These are phyloP conservation scores for Polygonum aviculare DNA, from an alignment of 148 eudicot species.

Conservation along the genomic window DNA sequence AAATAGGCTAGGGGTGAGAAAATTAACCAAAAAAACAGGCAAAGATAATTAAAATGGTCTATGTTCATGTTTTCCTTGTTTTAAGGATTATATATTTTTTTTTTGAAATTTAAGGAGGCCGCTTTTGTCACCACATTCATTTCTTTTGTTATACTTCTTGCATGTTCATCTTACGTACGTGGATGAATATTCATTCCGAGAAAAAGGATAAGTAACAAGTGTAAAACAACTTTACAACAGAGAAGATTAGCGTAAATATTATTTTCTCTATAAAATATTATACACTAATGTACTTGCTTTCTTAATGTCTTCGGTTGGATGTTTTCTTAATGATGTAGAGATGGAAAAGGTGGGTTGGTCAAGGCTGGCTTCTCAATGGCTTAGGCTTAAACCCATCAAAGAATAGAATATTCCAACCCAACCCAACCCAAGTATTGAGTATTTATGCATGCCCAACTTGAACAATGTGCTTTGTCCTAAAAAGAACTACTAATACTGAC, in stretches of 20 bases:
- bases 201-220: neutral
- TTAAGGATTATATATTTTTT: too few relatives aligned
- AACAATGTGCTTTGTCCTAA: neutral
- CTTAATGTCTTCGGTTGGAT: neutral
- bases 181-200: neutral
- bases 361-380: neutral
- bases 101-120: too few relatives aligned
- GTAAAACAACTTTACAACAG: neutral
- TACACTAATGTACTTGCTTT: neutral
- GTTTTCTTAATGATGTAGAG: neutral
- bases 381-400: neutral
- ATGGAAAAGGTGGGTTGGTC: conserved; percentile 4
- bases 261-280: neutral
- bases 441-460: neutral
- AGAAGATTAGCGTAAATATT: neutral
- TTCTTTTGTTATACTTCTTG: neutral
- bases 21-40: too few relatives aligned
- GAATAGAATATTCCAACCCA: neutral
- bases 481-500: too few relatives aligned
- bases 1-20: too few relatives aligned
- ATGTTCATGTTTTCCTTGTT: too few relatives aligned
- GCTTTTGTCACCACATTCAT: neutral
- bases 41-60: too few relatives aligned
- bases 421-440: neutral
- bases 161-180: neutral